Conservation (phyloP, 495 filamentous ascomycete species). For the Trichoderma erinaceum region DNA sequence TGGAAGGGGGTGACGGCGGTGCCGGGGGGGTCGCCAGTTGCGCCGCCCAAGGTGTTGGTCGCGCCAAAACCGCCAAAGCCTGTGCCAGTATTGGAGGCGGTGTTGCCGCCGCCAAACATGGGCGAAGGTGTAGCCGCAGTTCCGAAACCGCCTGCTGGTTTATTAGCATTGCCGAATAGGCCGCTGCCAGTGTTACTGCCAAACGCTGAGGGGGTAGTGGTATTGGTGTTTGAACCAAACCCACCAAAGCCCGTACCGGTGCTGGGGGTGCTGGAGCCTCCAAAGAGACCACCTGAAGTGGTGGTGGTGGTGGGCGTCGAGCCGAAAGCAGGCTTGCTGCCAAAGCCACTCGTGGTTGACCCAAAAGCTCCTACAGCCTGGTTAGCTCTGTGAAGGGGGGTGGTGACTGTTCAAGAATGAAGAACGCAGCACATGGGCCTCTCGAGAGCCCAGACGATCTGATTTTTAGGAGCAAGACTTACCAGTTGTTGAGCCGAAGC, state of each 20-base stretch:
- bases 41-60: conserved; percentile 34
- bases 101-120: conserved; percentile 23
- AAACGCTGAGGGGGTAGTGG: conserved; percentile 22
- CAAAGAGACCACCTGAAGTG: conserved; percentile 34
- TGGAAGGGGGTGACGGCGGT: conserved; percentile 71
- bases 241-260: conserved; percentile 40
- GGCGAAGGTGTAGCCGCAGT: conserved; percentile 22
- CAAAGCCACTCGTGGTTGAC: conserved; percentile 39
- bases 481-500: conserved; percentile 30
- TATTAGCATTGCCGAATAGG: conserved; percentile 19
- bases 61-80: conserved; percentile 37
- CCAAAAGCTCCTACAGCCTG: conserved; percentile 4
- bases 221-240: conserved; percentile 38
- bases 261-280: conserved; percentile 31
- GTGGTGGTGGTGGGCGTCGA: conserved; percentile 28
- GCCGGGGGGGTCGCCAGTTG: conserved; percentile 50
- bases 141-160: conserved; percentile 29
- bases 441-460: conserved; percentile 19
- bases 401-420: conserved; percentile 12
- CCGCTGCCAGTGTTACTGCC: conserved; percentile 21
- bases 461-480: conserved; percentile 16
- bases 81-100: conserved; percentile 38
- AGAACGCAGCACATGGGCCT: conserved; percentile 16
- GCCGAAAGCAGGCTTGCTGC: conserved; percentile 31
- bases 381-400: background rate